Evolutionary conservation across 352 stramenopile genomes (phyloP).

Genomic region (Globisporangium viniferum): DNA sequence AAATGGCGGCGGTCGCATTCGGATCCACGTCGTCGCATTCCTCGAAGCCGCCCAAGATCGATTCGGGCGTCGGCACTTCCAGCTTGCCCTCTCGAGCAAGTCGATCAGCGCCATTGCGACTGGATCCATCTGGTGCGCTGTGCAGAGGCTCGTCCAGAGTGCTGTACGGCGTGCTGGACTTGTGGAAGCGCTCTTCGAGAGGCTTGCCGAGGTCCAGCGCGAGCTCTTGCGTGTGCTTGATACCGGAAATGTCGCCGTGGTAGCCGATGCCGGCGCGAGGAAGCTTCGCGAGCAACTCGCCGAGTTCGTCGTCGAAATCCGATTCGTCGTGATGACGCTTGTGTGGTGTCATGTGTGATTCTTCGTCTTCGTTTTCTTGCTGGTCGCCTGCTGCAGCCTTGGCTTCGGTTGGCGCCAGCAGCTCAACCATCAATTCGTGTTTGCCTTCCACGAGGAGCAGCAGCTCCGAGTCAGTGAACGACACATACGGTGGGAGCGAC

Average conservation of each 20-base stretch:
- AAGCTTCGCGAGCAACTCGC: conserved; percentile 57
- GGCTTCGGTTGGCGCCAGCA: conserved; percentile 2
- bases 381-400: neutral
- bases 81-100: conserved; percentile 35
- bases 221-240: conserved; percentile 52
- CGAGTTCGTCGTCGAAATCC: conserved; percentile 52
- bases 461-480: conserved; percentile 40
- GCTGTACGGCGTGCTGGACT: conserved; percentile 74
- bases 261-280: conserved; percentile 77
- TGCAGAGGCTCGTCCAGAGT: conserved; percentile 60
- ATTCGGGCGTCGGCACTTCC: conserved; percentile 70
- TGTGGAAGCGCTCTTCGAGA: conserved; percentile 72
- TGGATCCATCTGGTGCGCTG: conserved; percentile 31
- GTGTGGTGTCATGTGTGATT: conserved; percentile 21
- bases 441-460: conserved; percentile 59
- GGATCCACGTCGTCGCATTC: conserved; percentile 79
- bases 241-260: conserved; percentile 57
- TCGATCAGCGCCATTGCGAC: conserved; percentile 12
- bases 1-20: conserved; percentile 56
- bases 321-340: conserved; percentile 60
- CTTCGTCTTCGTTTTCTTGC: conserved; percentile 1
- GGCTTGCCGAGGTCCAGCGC: conserved; percentile 44
- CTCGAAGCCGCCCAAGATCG: conserved; percentile 74
- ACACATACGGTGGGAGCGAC: conserved; percentile 51
- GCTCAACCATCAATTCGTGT: conserved; percentile 47